Evolutionary conservation across 306 rosid species (phyloP), one percentile per base, ranked within the genome.

Genomic region (Arachis stenosperma): DNA sequence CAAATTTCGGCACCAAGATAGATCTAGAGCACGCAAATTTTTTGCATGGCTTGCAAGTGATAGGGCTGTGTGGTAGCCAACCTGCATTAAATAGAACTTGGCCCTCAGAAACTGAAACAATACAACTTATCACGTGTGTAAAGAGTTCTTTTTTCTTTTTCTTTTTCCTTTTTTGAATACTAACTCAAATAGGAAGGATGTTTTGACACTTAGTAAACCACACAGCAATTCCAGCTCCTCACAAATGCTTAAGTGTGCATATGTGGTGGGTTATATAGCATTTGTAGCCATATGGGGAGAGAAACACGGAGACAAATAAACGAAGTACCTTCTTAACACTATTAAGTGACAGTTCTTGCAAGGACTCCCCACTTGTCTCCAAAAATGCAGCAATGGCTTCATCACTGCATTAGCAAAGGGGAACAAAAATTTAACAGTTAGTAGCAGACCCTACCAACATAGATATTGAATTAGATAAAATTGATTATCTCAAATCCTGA

Each of bases 1-100:
- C 83, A 95, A 75, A 65, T 80, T 82, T 55, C 97, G 82, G 85
- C 99, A 91, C 95, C 92, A 95, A 40, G 99, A 91, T 63, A 95
- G 74, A 84, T 95, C 98, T 62, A 95, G 87, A 63, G 65, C 77
- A 79, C 75, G 81, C 91, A 95, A 66, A 47, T 71, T 87, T 76
- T 44, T 86, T 2, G 88, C 83, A 65, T 76, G 80, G 69, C 22
- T 79, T 68, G 89, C 96, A 58, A 95, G 94, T 54, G 97, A 84
- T 6, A 87, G 14, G 12, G 96, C 88, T 8, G 97, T 88, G 84
- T 84, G 80, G 76, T 69, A 70, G 55, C 92, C 86, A 79, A 95
- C 99, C 98, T 95, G 83, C 50, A 80, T 62, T 36, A 76, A 75
- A 56, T 43, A 78, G 67, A n/a, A 63, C 8, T 66, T 44, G 50